Evolutionary conservation across 169 alveolate species (phyloP), one percentile per base, ranked within the genome.

Genomic region (Plasmodium adleri): DNA sequence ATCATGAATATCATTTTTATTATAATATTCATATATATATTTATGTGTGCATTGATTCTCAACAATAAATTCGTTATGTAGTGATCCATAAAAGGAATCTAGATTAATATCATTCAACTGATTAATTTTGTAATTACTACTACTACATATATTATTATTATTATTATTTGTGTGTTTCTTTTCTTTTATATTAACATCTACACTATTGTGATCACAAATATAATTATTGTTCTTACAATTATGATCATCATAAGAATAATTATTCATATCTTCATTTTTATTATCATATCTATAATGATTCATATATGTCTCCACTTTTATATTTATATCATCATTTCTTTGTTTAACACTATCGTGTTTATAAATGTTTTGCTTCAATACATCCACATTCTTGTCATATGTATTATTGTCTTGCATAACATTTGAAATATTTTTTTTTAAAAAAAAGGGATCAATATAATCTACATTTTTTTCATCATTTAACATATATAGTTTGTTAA

Each of bases 11-110:
- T 78, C 76, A 49, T 78, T 78, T 24, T 78, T 70, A 66, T 78
- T 78, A 59, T 78, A 78, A 78, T 78, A 78, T 58, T 78, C 89
- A 60, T 78, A 78, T 64, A 78, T 78, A 54, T 78, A 78, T 66
- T 78, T 76, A 39, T 39, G 10, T 50, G 67, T 70, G 70, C 67
- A 66, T 9, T 78, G 64, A 22, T 78, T 78, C 66, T 78, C 89
- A 43, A 66, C 71, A 78, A 78, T 78, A 26, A 50, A 78, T 78
- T 78, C 67, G 67, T 78, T 78, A 47, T 78, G 89, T 15, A 78
- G 6, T 8, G 89, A 78, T 20, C 89, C 89, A 28, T 78, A 78
- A 4, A 50, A 22, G 1, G 47, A 39, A 39, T 5, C 10, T 0
- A 39, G 47, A 39, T 39, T 0, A 5, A 1, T 39, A 39, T 39